Percentiles rank a stretch among this genome's conserved stretches.
phyloP scores from a whole-genome alignment of 768 basidiomycete genomes.

The Mycena kentingensis region DNA sequence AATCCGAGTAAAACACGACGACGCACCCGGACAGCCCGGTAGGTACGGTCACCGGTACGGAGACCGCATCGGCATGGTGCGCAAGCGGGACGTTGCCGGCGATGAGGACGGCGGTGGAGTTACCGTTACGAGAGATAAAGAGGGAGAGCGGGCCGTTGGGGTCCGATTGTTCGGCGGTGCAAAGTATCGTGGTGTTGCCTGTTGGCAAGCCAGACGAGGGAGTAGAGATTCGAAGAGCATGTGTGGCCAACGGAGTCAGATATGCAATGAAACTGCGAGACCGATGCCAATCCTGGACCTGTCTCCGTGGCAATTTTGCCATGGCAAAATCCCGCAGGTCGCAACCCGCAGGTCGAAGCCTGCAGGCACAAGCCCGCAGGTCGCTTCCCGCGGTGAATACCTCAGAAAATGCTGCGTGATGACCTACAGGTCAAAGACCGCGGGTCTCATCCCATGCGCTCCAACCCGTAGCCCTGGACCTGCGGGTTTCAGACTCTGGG shows the following conservation, averaged over 20 bases:
- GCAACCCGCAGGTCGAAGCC: too few species aligned
- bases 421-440: too few species aligned
- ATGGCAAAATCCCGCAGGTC: too few species aligned
- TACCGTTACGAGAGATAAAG: constrained; percentile 6
- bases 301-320: too few species aligned
- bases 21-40: constrained; percentile 13
- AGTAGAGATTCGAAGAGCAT: constrained; percentile 11
- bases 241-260: constrained; percentile 14
- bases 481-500: too few species aligned
- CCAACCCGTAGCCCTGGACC: too few species aligned
- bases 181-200: constrained; percentile 9
- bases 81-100: neutral
- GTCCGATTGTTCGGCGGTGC: neutral
- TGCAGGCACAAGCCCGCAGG: too few species aligned
- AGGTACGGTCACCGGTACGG: constrained; percentile 5
- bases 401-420: too few species aligned
- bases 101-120: neutral
- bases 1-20: neutral
- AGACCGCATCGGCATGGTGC: neutral
- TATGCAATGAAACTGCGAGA: constrained; percentile 16
- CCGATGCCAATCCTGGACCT: too few species aligned
- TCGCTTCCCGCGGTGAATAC: too few species aligned
- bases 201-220: constrained; percentile 6
- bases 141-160: constrained; percentile 1
- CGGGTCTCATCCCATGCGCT: too few species aligned